These are phyloP conservation scores for Euphrasia confusa DNA, from an alignment of 257 asterid species.

Conservation along the genomic window DNA sequence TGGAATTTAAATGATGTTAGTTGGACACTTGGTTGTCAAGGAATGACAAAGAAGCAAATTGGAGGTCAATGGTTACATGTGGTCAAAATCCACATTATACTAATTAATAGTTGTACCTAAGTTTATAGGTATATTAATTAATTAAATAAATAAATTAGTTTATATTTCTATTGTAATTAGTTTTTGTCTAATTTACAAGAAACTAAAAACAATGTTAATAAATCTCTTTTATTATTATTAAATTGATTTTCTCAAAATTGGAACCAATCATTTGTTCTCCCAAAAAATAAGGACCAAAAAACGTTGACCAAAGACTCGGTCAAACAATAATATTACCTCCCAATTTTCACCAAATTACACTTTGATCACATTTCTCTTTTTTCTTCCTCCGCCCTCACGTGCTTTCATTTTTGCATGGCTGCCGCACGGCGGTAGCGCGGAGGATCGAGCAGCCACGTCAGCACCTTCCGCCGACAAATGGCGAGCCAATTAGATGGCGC, in stretches of 20 bases:
- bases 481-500: conserved; percentile 20
- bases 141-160: too few relatives aligned
- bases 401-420: conserved; percentile 24
- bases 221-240: too few relatives aligned
- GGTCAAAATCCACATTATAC: too few relatives aligned
- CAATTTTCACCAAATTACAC: conserved; percentile 5
- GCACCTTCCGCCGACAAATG: conserved; percentile 27
- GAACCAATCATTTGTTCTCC: not conserved
- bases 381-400: conserved; percentile 1
- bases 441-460: conserved; percentile 23
- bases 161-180: too few relatives aligned
- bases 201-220: too few relatives aligned
- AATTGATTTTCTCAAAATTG: not conserved
- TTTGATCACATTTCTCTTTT: too few relatives aligned
- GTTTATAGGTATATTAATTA: too few relatives aligned
- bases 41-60: conserved; percentile 15
- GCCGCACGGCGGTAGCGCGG: conserved; percentile 31
- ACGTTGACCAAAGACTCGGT: conserved; percentile 6
- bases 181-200: not conserved
- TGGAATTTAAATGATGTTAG: not conserved
- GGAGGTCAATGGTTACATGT: too few relatives aligned
- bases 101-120: too few relatives aligned
- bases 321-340: not conserved
- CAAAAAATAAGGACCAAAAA: conserved; percentile 10
- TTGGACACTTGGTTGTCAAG: conserved; percentile 18